Percentiles rank a stretch among this genome's conserved stretches.
Conservation (phyloP, 129 eudicot species). For the Artemisia tridentata region DNA sequence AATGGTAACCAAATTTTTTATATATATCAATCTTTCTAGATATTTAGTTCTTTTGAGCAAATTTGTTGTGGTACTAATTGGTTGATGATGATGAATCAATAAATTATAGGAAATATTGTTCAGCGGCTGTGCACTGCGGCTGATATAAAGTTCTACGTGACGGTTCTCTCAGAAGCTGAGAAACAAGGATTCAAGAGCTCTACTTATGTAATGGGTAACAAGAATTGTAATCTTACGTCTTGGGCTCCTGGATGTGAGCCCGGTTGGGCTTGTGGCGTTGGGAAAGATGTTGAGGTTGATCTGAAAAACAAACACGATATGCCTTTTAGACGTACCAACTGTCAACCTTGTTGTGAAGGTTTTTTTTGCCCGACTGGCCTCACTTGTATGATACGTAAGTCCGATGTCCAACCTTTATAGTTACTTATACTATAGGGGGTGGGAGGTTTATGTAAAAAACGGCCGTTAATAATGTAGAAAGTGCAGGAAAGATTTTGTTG, state of each 20-base stretch:
- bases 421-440: neutral
- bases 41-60: neutral
- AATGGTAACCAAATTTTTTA: constrained; percentile 35
- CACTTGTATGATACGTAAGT: constrained; percentile 98
- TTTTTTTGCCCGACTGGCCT: constrained; percentile 94
- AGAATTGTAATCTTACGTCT: constrained; percentile 73
- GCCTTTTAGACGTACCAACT: constrained; percentile 52
- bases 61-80: constrained; percentile 11
- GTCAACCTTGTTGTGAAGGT: constrained; percentile 88
- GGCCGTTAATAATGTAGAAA: too few species aligned
- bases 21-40: neutral
- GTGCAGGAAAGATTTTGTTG: too few species aligned
- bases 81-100: constrained; percentile 2
- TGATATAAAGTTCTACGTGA: constrained; percentile 64
- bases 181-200: constrained; percentile 33
- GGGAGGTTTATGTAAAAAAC: too few species aligned
- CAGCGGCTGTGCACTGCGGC: constrained; percentile 83
- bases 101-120: constrained; percentile 47
- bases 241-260: constrained; percentile 93
- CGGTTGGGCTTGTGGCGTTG: constrained; percentile 84
- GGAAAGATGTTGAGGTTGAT: constrained; percentile 42
- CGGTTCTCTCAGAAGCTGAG: constrained; percentile 42
- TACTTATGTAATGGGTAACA: constrained; percentile 56
- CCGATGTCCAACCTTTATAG: neutral
- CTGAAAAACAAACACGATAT: constrained; percentile 52